phyloP scores from a whole-genome alignment of 192 early-diverging fungal species.

The Thamnidium elegans region DNA sequence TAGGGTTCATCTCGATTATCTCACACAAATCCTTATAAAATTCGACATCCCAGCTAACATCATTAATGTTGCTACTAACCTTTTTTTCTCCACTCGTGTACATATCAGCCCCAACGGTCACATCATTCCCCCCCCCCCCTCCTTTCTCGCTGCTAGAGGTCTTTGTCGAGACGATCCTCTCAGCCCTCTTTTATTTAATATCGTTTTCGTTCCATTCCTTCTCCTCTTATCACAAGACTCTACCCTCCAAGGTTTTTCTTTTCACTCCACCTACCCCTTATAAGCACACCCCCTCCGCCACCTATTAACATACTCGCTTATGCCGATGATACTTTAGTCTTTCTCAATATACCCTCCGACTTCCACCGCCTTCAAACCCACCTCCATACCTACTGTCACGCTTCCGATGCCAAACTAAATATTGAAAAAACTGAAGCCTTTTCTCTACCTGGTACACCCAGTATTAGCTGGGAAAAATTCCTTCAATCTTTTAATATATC shows the following conservation, averaged over 20 bases:
- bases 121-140: neutral
- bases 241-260: neutral
- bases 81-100: neutral
- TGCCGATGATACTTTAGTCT: neutral
- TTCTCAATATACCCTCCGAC: neutral
- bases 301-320: neutral
- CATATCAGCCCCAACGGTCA: neutral
- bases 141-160: neutral
- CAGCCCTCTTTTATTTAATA: neutral
- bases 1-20: neutral
- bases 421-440: constrained; percentile 5
- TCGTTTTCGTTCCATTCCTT: constrained; percentile 18
- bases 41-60: neutral
- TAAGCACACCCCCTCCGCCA: no score
- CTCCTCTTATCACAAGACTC: constrained; percentile 5
- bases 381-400: neutral
- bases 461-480: neutral
- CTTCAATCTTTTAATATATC: neutral
- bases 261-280: neutral
- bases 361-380: neutral
- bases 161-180: neutral
- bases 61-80: neutral
- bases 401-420: neutral
- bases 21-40: neutral
- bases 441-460: neutral